These are phyloP conservation scores for Mucor circinelloides DNA, from an alignment of 371 early-diverging fungal species.

Conservation along the genomic window DNA sequence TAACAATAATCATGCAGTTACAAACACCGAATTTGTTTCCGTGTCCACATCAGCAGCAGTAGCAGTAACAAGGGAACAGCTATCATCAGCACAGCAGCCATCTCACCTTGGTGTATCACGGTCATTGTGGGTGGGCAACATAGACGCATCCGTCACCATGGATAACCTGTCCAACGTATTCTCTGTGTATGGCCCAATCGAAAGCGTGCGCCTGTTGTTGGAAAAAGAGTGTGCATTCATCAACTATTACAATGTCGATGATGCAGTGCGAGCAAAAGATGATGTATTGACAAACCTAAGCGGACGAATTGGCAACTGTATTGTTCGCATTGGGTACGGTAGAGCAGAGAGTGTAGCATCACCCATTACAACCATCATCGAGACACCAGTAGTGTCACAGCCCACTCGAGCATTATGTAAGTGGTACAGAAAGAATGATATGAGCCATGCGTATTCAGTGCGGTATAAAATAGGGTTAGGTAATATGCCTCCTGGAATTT, in stretches of 20 bases:
- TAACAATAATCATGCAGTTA: not conserved
- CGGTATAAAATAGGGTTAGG: constrained; percentile 76
- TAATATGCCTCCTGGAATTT: constrained; percentile 83
- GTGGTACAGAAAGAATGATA: not conserved
- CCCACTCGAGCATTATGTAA: constrained; percentile 52
- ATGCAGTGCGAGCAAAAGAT: constrained; percentile 85
- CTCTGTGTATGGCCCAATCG: constrained; percentile 88
- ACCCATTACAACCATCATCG: constrained; percentile 16
- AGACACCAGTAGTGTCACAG: constrained; percentile 24
- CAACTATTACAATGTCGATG: constrained; percentile 84
- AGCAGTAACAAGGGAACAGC: not conserved
- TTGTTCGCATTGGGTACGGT: constrained; percentile 89
- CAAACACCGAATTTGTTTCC: not conserved
- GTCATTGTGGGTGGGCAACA: constrained; percentile 94
- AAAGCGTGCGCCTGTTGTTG: constrained; percentile 87
- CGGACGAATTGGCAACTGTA: constrained; percentile 74
- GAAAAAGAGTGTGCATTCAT: constrained; percentile 97
- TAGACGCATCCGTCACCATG: constrained; percentile 78
- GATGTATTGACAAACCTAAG: constrained; percentile 77
- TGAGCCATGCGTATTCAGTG: not conserved
- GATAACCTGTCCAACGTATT: constrained; percentile 80
- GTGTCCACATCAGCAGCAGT: not conserved
- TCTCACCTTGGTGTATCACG: constrained; percentile 60
- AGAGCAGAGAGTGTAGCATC: constrained; percentile 68
- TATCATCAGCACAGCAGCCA: constrained; percentile 7